Percentiles rank a stretch among this genome's conserved stretches.
Evolutionary conservation across 805 yeast genomes (phyloP).

Genomic region (Komagataella kurtzmanii): DNA sequence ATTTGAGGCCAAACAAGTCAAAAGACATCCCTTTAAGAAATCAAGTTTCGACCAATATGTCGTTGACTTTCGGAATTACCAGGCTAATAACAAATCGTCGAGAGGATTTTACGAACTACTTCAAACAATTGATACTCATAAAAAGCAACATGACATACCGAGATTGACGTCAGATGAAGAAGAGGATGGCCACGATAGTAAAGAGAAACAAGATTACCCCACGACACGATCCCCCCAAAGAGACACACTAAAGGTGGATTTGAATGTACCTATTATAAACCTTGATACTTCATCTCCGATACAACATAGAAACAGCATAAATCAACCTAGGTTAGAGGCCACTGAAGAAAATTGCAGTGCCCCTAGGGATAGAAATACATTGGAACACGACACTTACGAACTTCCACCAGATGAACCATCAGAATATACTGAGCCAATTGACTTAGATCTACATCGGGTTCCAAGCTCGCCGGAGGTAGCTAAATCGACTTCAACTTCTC

Average conservation of each 20-base stretch:
- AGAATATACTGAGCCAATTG: neutral
- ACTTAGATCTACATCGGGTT: neutral
- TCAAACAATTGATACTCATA: constrained; percentile 5
- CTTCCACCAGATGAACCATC: neutral
- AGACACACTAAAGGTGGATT: neutral
- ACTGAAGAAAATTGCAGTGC: neutral
- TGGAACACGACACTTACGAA: constrained; percentile 1
- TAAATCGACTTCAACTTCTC: neutral
- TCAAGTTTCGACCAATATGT: constrained; percentile 13
- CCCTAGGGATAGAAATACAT: constrained; percentile 7
- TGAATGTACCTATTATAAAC: neutral
- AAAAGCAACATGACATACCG: constrained; percentile 2
- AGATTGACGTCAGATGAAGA: neutral
- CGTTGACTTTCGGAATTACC: constrained; percentile 16
- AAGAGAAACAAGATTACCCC: neutral
- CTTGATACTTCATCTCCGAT: neutral
- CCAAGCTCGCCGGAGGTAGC: neutral
- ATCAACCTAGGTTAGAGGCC: neutral
- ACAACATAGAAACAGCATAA: neutral
- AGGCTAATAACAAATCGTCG: constrained; percentile 9
- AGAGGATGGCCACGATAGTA: constrained; percentile 6
- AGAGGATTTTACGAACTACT: constrained; percentile 10
- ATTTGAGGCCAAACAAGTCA: constrained; percentile 11
- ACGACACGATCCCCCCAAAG: neutral
- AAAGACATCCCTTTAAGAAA: constrained; percentile 16